Evolutionary conservation across 2,329 filamentous ascomycete genomes (phyloP), one percentile per base, ranked within the genome.

Genomic region (Pestalotiopsis sp.): DNA sequence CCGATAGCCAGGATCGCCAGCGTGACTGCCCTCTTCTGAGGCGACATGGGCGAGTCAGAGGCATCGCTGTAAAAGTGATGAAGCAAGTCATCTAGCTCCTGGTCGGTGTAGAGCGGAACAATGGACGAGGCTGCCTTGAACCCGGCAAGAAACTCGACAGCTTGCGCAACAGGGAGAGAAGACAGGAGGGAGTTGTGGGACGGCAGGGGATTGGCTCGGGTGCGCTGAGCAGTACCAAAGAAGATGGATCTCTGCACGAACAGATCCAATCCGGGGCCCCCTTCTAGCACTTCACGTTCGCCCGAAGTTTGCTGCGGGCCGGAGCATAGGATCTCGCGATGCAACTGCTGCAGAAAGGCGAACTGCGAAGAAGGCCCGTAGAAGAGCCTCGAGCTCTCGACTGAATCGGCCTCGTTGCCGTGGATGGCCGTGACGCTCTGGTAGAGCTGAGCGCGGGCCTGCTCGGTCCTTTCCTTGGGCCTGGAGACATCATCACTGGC

Each of bases 161-260:
- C 74, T 36, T 73, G 71, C 11, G 49, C 67, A 11, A 71, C 39
- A 1, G 73, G 65, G 3, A 76, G 23, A 17, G 64, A 38, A 20
- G 63, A 67, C 45, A 63, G 13, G 4, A 56, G 62, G 5, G 66
- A 49, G 11, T 25, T 41, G 6, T 61, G 45, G 2, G 67, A 63
- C n/a, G 70, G 66, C 9, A 71, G 56, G 1, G 64, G 61, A 12
- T 68, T 70, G 1, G 71, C 41, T 38, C 70, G 68, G 2, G 74
- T 68, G 38, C 73, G 71, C 12, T 71, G 69, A 6, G 75, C 71
- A 23, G 75, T 78, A 20, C 76, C 76, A 59, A 78, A 78, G 71
- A 78, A 78, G 27, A 78, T 75, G 38, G 73, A 73, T 14, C 76
- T 70, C 59, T 78, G 76, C 31, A 77, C 73, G 56, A 78, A 78